A percentile compares a stretch with the other conserved stretches of the same genome.
These are phyloP conservation scores for Alternaria conjuncta DNA, from an alignment of 2,329 filamentous ascomycete genomes.

Conservation along the genomic window DNA sequence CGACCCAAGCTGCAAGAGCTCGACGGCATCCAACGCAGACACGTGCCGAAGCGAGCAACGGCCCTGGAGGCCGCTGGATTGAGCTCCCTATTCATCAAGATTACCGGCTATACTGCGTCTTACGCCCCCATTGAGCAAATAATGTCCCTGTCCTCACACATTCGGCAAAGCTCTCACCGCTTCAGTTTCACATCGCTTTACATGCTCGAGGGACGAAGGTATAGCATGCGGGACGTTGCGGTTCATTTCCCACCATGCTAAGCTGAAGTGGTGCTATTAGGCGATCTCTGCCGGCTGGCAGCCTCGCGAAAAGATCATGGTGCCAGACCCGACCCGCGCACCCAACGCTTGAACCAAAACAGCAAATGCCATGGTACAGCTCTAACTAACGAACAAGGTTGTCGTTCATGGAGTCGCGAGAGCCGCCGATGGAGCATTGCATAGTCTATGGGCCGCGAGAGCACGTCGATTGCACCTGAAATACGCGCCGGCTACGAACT, in stretches of 20 bases:
- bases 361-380: constrained; percentile 27
- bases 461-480: not conserved
- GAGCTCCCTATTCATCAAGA: constrained; percentile 6
- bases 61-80: constrained; percentile 4
- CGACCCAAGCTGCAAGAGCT: constrained; percentile 11
- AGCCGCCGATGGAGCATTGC: constrained; percentile 8
- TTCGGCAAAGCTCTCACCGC: constrained; percentile 33
- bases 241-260: not conserved
- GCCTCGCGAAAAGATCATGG: constrained; percentile 10
- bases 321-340: not conserved
- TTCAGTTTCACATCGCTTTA: constrained; percentile 21
- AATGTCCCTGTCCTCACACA: constrained; percentile 11
- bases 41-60: constrained; percentile 9
- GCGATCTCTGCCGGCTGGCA: constrained; percentile 11
- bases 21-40: constrained; percentile 4
- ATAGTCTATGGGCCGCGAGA: constrained; percentile 2
- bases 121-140: constrained; percentile 1
- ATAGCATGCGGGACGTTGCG: constrained; percentile 2
- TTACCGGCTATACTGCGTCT: constrained; percentile 24
- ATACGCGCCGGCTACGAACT: constrained; percentile 13
- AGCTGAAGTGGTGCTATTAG: constrained; percentile 4
- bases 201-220: not conserved
- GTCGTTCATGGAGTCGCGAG: constrained; percentile 16
- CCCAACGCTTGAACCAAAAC: constrained; percentile 26
- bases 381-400: constrained; percentile 2